A percentile compares a stretch with the other conserved stretches of the same genome.
Evolutionary conservation across 331 rosid genomes (phyloP).

Genomic region (Cydonia oblonga): DNA sequence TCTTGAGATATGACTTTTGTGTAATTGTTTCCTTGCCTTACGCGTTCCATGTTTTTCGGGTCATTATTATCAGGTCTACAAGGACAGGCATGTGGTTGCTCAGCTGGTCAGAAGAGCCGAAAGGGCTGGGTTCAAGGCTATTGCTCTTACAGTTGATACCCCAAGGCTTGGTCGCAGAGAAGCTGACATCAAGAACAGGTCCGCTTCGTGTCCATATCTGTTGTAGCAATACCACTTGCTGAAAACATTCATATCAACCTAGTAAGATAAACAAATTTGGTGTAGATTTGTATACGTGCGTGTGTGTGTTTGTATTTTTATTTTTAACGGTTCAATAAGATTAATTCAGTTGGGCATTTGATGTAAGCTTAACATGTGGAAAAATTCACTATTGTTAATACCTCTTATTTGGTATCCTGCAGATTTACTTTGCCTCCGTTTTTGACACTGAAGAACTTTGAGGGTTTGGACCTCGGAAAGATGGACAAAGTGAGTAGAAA

Average conservation of each 20-base stretch:
- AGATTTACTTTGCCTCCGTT: conserved; percentile 74
- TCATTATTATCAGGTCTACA: conserved; percentile 50
- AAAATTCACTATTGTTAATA: background rate
- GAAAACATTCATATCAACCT: background rate
- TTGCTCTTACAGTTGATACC: conserved; percentile 90
- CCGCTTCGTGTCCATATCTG: background rate
- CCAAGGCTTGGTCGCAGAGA: conserved; percentile 90
- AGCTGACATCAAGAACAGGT: conserved; percentile 23
- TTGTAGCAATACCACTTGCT: background rate
- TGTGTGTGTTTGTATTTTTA: background rate
- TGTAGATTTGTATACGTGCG: background rate
- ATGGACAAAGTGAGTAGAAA: conserved; percentile 58
- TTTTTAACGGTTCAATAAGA: background rate
- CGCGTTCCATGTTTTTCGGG: background rate
- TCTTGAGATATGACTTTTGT: background rate
- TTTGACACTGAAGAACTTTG: conserved; percentile 83
- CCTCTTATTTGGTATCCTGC: background rate
- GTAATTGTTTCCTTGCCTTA: background rate
- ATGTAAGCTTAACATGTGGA: background rate
- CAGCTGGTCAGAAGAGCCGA: conserved; percentile 98
- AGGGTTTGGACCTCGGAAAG: conserved; percentile 76
- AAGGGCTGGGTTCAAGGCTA: conserved; percentile 95
- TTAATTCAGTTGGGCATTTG: background rate
- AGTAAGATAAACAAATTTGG: background rate
- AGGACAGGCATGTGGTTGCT: conserved; percentile 82